Evolutionary conservation across 1,284 basidiomycete species (phyloP), one percentile per base, ranked within the genome.

Genomic region (Marasmius sp.): DNA sequence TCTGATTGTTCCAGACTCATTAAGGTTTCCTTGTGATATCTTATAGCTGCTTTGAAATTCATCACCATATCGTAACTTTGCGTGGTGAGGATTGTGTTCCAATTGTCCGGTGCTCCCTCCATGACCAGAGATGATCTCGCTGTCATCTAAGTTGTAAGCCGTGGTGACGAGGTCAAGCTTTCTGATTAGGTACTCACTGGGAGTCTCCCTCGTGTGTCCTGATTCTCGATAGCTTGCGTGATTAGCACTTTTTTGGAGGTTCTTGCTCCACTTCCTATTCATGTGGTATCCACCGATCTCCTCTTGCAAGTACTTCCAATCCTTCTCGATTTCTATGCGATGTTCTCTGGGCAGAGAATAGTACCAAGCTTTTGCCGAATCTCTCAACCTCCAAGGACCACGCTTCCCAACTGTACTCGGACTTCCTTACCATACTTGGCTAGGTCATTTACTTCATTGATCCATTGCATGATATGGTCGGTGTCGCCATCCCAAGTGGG

Each of bases 131-230:
- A 74, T 74, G 0, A 72, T 14, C 45, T 71, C 68, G 1, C 64
- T 59, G 37, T 72, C 67, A 7, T 61, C 33, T 12, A 64, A 41
- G 1, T 63, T 45, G n/a, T 48, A 58, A 8, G 62, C 65, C 10
- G 67, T 45, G 11, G 57, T 50, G 43, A 71, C 47, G 0, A 73
- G 60, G 34, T 72, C 69, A 0, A 59, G 12, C 58, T 74, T 74
- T 0, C 71, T 50, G 38, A 73, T 70, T 57, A 65, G 70, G 55
- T 74, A 74, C 27, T 74, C 67, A 56, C 70, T 74, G 0, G 72
- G 72, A 0, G 65, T 71, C 39, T 76, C 74, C 2, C 50, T 47
- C 0, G 56, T 7, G 39, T 71, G 53, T 0, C 67, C 69, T 4
- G 59, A 0, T 20, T 76, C 72, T 3, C 74, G 57, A 55, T 74